Percentiles rank a stretch among this genome's conserved stretches.
These are phyloP conservation scores for Centrapalus pauciflorus DNA, from an alignment of 129 eudicot species.

Conservation along the genomic window DNA sequence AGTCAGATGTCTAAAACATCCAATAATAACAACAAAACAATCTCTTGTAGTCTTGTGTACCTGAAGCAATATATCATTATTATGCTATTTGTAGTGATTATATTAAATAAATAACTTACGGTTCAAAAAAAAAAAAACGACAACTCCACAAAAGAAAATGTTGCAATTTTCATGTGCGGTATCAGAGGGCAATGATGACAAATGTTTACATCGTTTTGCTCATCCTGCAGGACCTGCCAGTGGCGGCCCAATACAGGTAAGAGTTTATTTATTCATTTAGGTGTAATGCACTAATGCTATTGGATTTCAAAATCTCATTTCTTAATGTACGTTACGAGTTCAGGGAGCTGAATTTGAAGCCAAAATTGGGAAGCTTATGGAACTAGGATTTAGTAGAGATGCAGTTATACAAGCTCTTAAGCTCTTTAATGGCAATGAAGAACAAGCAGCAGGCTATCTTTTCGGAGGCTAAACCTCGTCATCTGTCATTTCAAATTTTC, in stretches of 20 bases:
- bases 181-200: neutral
- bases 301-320: neutral
- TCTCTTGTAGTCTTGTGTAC: neutral
- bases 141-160: neutral
- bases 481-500: neutral
- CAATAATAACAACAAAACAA: neutral
- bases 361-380: constrained; percentile 78
- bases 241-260: constrained; percentile 40
- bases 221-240: constrained; percentile 42
- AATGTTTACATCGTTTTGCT: neutral
- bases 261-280: neutral
- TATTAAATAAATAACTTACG: neutral
- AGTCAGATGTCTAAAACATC: neutral
- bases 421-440: constrained; percentile 83
- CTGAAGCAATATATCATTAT: neutral
- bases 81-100: neutral
- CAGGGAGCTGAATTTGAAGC: constrained; percentile 94
- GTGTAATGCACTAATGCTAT: too few species aligned
- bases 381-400: constrained; percentile 83
- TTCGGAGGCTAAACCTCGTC: constrained; percentile 60
- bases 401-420: constrained; percentile 79
- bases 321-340: neutral
- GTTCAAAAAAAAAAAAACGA: neutral
- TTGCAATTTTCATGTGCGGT: neutral
- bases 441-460: constrained; percentile 89